A percentile compares a stretch with the other conserved stretches of the same genome.
phyloP scores from a whole-genome alignment of 1,139 yeast species.

The Nematodospora anomalae region DNA sequence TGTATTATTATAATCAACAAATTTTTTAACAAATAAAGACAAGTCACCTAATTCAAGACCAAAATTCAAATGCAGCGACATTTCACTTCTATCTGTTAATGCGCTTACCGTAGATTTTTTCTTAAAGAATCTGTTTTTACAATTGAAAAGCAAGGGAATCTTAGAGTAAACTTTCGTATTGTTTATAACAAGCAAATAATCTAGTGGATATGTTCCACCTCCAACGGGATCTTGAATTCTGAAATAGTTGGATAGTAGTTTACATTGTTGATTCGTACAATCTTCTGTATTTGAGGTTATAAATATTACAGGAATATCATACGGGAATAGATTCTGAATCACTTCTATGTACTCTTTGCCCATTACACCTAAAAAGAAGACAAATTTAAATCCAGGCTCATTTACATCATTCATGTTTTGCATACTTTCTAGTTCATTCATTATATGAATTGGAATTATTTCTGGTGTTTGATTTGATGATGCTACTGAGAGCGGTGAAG shows the following conservation, averaged over 20 bases:
- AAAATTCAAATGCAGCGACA: constrained; percentile 17
- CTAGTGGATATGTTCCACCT: constrained; percentile 51
- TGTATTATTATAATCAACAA: constrained; percentile 4
- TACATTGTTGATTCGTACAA: constrained; percentile 18
- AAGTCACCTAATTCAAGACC: constrained; percentile 23
- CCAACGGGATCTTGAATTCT: constrained; percentile 48
- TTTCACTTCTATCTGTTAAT: constrained; percentile 5
- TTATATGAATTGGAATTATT: background rate
- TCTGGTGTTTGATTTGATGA: background rate
- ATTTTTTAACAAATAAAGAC: constrained; percentile 12
- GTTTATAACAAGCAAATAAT: constrained; percentile 38
- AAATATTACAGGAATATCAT: constrained; percentile 17
- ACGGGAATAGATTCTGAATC: constrained; percentile 13
- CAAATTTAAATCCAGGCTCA: constrained; percentile 12
- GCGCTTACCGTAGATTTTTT: constrained; percentile 5
- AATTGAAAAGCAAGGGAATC: constrained; percentile 20
- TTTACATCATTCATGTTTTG: constrained; percentile 7
- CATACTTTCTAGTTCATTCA: too few species aligned
- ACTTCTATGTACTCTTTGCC: constrained; percentile 27
- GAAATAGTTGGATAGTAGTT: constrained; percentile 26
- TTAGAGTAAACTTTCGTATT: constrained; percentile 24
- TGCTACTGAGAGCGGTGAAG: too few species aligned
- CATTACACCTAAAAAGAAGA: constrained; percentile 30
- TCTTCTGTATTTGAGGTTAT: constrained; percentile 8
- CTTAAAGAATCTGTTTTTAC: constrained; percentile 15